Evolutionary conservation across 352 stramenopile genomes (phyloP).

Genomic region (Elongisporangium undulatum): DNA sequence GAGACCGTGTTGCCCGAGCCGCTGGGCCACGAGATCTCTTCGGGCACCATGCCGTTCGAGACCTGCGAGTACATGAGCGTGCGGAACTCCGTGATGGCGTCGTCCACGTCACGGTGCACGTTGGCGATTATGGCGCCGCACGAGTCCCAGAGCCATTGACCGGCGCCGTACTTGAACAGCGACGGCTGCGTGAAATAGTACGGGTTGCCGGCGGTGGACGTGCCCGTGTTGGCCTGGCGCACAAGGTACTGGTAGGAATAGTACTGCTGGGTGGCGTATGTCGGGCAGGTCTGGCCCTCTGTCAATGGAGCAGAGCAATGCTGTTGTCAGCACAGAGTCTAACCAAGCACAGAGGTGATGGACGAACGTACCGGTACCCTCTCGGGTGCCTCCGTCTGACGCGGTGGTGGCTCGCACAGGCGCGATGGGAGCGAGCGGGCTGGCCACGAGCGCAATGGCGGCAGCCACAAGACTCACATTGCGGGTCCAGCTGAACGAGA

Average conservation of each 20-base stretch:
- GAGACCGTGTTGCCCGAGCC: conserved; percentile 13
- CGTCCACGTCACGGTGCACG: conserved; percentile 14
- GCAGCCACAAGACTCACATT: neutral
- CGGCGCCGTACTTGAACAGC: conserved; percentile 15
- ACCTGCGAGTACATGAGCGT: conserved; percentile 16
- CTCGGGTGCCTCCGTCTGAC: conserved; percentile 9
- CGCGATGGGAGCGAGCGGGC: neutral
- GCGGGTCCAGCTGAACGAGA: neutral
- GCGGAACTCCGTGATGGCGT: conserved; percentile 12
- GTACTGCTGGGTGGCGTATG: conserved; percentile 14
- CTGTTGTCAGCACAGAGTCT: neutral
- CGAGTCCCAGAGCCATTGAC: conserved; percentile 15
- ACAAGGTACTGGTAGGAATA: conserved; percentile 14
- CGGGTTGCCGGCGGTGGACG: conserved; percentile 7
- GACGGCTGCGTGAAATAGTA: conserved; percentile 19
- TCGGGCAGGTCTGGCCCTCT: conserved; percentile 15
- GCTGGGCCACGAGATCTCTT: conserved; percentile 14
- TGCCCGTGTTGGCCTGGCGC: conserved; percentile 13
- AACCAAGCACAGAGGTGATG: neutral
- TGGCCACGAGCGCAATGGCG: neutral
- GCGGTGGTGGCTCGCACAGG: neutral
- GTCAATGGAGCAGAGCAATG: neutral
- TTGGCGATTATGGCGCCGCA: conserved; percentile 17
- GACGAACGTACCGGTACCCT: conserved; percentile 11
- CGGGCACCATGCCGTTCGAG: conserved; percentile 13